These are phyloP conservation scores for Ceratocystis smalleyi DNA, from an alignment of 2,329 filamentous ascomycete species.

Conservation along the genomic window DNA sequence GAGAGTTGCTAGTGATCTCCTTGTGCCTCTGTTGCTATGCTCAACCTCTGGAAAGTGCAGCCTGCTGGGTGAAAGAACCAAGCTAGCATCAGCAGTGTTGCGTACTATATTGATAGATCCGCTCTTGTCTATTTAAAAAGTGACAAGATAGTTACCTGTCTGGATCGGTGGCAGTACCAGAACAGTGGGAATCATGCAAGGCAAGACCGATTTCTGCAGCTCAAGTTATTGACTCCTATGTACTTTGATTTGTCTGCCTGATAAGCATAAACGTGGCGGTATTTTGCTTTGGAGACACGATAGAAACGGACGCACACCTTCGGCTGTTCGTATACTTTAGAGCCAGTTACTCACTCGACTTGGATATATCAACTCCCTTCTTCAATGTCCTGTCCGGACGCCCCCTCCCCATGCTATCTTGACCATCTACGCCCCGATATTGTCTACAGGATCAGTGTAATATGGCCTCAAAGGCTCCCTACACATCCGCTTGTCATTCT, in stretches of 20 bases:
- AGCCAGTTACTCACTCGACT: neutral
- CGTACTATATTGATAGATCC: neutral
- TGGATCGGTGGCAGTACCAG: neutral
- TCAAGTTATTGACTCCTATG: too few relatives aligned
- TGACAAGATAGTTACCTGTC: neutral
- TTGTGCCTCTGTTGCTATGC: neutral
- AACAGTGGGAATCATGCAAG: neutral
- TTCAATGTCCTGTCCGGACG: neutral
- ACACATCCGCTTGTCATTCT: neutral
- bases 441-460: neutral
- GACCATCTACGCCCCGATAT: neutral
- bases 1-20: too few relatives aligned
- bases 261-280: neutral
- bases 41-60: too few relatives aligned
- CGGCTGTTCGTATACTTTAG: neutral
- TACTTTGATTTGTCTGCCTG: neutral
- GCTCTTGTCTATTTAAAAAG: too few relatives aligned
- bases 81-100: neutral
- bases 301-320: neutral
- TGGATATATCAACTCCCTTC: slow-evolving; percentile 1
- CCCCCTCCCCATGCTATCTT: neutral
- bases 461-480: neutral
- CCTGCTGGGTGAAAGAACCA: neutral
- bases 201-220: neutral
- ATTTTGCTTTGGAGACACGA: neutral